Conservation (phyloP, 2,329 filamentous ascomycete species). For the Aaosphaeria arxii region DNA sequence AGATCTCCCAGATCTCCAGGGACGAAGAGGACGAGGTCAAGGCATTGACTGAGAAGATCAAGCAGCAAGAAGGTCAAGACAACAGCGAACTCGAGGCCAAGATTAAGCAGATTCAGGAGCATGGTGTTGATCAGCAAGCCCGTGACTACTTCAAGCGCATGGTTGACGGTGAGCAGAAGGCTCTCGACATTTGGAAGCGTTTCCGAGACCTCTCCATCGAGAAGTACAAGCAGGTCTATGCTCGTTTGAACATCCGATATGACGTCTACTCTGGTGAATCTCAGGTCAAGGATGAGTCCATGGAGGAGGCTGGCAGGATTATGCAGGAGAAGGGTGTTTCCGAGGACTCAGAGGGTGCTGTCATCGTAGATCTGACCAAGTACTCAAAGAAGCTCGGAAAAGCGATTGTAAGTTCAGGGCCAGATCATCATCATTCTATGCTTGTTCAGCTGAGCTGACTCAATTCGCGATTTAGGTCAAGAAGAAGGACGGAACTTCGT, state of each 20-base stretch:
- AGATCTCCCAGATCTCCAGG: conserved; percentile 63
- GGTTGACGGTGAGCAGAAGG: conserved; percentile 60
- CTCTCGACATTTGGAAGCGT: conserved; percentile 59
- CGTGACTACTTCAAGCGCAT: conserved; percentile 68
- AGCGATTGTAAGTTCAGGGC: neutral
- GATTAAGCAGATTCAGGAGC: conserved; percentile 37
- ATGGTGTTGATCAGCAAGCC: conserved; percentile 65
- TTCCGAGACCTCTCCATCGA: conserved; percentile 64
- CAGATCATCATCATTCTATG: too few species aligned
- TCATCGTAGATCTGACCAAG: conserved; percentile 68
- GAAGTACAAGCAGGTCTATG: conserved; percentile 63
- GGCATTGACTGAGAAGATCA: conserved; percentile 47
- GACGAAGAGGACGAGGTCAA: conserved; percentile 66
- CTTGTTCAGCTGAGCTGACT: too few species aligned
- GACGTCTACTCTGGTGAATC: conserved; percentile 70
- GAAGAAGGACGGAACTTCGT: conserved; percentile 63
- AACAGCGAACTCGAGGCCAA: conserved; percentile 40
- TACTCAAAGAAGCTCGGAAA: conserved; percentile 62
- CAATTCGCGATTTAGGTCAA: conserved; percentile 41
- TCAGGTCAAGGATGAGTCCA: conserved; percentile 60
- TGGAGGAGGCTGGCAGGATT: conserved; percentile 57
- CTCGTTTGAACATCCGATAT: conserved; percentile 62
- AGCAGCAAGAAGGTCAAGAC: conserved; percentile 40
- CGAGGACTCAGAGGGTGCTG: conserved; percentile 63
- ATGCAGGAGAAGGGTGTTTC: conserved; percentile 60